phyloP scores from a whole-genome alignment of 2,329 filamentous ascomycete genomes.

The Magnaporthiopsis incrustans region DNA sequence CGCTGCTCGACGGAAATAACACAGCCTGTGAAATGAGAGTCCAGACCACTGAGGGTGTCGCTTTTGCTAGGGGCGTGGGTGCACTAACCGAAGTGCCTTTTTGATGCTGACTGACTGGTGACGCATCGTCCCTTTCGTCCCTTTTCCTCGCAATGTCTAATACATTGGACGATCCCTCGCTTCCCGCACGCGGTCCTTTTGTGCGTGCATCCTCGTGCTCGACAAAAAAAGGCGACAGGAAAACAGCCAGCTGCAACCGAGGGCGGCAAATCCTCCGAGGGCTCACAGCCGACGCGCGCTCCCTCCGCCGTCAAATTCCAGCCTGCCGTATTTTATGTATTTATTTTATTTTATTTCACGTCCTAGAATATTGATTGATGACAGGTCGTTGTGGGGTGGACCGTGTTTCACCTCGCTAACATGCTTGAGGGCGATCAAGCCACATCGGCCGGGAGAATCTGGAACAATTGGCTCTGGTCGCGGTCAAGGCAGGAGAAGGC shows the following conservation, averaged over 20 bases:
- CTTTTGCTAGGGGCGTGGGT: too few species aligned
- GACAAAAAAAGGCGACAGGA: background rate
- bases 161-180: background rate
- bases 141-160: background rate
- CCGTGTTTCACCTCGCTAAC: background rate
- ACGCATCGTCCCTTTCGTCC: background rate
- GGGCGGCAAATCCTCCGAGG: background rate
- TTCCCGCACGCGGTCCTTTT: background rate
- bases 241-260: background rate
- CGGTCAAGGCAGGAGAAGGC: background rate
- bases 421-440: background rate
- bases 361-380: background rate
- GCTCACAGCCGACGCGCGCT: background rate
- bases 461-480: background rate
- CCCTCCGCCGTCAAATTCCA: background rate
- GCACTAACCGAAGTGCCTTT: too few species aligned
- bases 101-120: too few species aligned
- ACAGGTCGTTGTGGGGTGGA: background rate
- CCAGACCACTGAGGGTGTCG: too few species aligned
- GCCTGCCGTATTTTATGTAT: background rate
- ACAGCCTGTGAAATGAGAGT: too few species aligned
- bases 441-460: background rate
- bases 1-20: too few species aligned
- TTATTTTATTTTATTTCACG: background rate
- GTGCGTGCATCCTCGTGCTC: too few species aligned